Conservation (phyloP, 768 basidiomycete genomes). For the Podaxis carcinomalis region DNA sequence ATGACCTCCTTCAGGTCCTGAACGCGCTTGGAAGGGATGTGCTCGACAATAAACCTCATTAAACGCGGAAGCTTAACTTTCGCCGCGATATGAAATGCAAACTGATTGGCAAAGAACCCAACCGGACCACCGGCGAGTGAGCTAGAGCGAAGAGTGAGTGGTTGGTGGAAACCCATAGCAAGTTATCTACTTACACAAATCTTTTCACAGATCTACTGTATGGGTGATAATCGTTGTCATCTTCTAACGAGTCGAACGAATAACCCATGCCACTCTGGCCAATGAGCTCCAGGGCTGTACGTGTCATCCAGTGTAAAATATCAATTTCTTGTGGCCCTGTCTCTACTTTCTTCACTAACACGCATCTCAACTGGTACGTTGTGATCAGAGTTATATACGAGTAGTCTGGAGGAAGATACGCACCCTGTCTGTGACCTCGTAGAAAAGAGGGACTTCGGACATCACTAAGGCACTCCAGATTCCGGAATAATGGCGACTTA, state of each 20-base stretch:
- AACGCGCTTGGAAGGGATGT: conserved; percentile 25
- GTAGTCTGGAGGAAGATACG: not conserved
- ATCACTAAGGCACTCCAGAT: not conserved
- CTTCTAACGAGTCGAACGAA: conserved; percentile 26
- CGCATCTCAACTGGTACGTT: conserved; percentile 21
- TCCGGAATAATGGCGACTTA: conserved; percentile 3
- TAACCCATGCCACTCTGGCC: conserved; percentile 28
- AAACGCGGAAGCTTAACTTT: conserved; percentile 22
- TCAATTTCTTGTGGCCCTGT: conserved; percentile 25
- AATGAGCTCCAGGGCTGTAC: conserved; percentile 27
- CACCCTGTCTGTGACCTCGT: conserved; percentile 21
- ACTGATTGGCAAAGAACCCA: conserved; percentile 12
- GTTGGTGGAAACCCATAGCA: not conserved
- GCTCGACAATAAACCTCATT: conserved; percentile 25
- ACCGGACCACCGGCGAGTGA: conserved; percentile 7
- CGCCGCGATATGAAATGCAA: conserved; percentile 9
- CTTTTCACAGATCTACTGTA: conserved; percentile 23
- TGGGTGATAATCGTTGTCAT: conserved; percentile 22
- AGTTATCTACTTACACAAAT: conserved; percentile 19
- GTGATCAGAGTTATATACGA: not conserved
- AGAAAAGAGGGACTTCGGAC: conserved; percentile 25
- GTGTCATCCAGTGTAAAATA: conserved; percentile 22
- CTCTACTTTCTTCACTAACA: conserved; percentile 19
- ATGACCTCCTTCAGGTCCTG: conserved; percentile 25
- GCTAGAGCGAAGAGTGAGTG: conserved; percentile 1